Evolutionary conservation across 208 protist genomes (phyloP), one percentile per base, ranked within the genome.

Genomic region (Crithidia brevicula): DNA sequence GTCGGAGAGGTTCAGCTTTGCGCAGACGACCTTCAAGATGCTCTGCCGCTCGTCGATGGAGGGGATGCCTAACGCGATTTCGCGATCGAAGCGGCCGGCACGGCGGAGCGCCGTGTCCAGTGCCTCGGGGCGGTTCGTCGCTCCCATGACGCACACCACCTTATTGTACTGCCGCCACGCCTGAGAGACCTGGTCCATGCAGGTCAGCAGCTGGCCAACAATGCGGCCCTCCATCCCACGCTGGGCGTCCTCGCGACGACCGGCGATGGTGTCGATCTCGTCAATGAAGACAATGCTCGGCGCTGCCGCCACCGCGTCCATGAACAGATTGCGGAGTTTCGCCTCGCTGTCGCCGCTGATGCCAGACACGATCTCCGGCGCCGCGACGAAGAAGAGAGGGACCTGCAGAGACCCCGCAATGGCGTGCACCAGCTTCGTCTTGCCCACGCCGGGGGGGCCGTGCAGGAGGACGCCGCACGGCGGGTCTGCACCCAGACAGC

Each of bases 221-320:
- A 99, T 99, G 65, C 98, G 89, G 30, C 93, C 78, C 79, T 99
- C 98, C 98, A 99, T 99, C 42, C 99, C 99, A 31, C 96, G 90
- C 63, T 96, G 85, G 0, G 98, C 94, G 28, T 86, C 91, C 58
- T 99, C 98, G 53, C 99, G 92, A 22, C 91, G 89, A 31, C 92
- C 91, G 15, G 92, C 92, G 53, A 98, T 98, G 40, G 89, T 95
- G 79, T 99, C 99, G 74, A 99, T 99, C 75, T 99, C 98, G 84
- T 99, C 99, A 60, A 99, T 98, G 72, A 99, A 99, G 11, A 99
- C 88, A 46, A 99, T 88, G 51, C 93, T 98, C 15, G 99, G 99
- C 9, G 98, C 98, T 3, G 83, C 85, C 52, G 70, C 83, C 18
- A 93, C 80, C 42, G 98, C 98, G 57, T 98, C 90, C 50, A 80